Conservation (phyloP, 2,329 filamentous ascomycete species). For the Penicillium sp. region DNA sequence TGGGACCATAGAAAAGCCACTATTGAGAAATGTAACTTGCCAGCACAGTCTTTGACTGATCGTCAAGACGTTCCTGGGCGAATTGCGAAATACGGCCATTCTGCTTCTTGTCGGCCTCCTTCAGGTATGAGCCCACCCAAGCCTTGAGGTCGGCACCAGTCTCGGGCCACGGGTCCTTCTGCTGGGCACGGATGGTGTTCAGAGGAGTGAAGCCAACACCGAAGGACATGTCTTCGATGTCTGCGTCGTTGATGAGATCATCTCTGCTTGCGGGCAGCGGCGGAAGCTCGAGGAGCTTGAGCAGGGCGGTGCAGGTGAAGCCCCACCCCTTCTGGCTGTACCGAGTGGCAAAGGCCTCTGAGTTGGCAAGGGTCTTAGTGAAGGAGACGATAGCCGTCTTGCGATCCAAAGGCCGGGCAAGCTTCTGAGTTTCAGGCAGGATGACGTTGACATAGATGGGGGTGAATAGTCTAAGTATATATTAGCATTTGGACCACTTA, state of each 20-base stretch:
- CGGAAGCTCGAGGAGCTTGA: slow-evolving; percentile 86
- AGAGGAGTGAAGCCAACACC: slow-evolving; percentile 91
- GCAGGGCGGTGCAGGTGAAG: slow-evolving; percentile 81
- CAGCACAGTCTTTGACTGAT: slow-evolving; percentile 53
- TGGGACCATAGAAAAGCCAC: not conserved
- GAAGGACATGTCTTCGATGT: slow-evolving; percentile 93
- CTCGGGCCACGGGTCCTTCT: slow-evolving; percentile 80
- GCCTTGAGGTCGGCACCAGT: slow-evolving; percentile 70
- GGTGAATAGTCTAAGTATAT: slow-evolving; percentile 61
- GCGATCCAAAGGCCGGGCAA: slow-evolving; percentile 82
- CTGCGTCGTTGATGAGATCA: slow-evolving; percentile 78
- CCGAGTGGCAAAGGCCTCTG: slow-evolving; percentile 73
- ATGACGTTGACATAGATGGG: slow-evolving; percentile 84
- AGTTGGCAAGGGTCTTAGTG: slow-evolving; percentile 87
- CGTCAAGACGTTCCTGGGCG: slow-evolving; percentile 66
- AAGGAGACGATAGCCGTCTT: slow-evolving; percentile 92
- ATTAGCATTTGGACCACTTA: slow-evolving; percentile 11
- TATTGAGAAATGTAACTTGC: slow-evolving; percentile 45
- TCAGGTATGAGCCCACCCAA: slow-evolving; percentile 82
- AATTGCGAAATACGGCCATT: slow-evolving; percentile 68
- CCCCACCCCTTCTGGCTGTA: slow-evolving; percentile 82
- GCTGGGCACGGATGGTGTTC: slow-evolving; percentile 77
- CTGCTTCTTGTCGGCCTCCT: slow-evolving; percentile 71
- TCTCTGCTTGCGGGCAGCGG: slow-evolving; percentile 69
- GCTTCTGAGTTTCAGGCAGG: slow-evolving; percentile 81